Evolutionary conservation across 2,329 filamentous ascomycete genomes (phyloP).

Genomic region (Fusarium sp.): DNA sequence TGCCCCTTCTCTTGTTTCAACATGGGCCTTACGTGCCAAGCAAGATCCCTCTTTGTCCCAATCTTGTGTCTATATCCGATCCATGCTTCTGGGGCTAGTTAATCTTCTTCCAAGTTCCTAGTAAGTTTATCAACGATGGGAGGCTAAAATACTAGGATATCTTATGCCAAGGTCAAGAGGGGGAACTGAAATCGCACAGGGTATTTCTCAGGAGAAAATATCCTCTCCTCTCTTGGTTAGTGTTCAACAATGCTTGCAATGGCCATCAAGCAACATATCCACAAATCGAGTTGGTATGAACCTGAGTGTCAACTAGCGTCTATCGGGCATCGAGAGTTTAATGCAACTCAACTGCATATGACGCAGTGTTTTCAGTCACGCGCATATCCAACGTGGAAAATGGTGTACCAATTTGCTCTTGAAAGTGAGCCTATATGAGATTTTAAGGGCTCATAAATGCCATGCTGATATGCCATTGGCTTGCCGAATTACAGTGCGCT

Average conservation of each 20-base stretch:
- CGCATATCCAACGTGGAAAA: slow-evolving; percentile 1
- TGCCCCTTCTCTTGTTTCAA: slow-evolving; percentile 15
- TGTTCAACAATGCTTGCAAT: neutral
- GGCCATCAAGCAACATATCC: slow-evolving; percentile 1
- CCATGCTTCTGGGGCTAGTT: neutral
- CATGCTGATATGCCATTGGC: slow-evolving; percentile 10
- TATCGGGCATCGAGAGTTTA: slow-evolving; percentile 22
- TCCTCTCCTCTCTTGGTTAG: neutral
- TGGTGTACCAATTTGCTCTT: neutral
- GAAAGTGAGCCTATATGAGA: slow-evolving; percentile 14
- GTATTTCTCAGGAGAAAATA: slow-evolving; percentile 1
- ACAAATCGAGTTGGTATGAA: slow-evolving; percentile 18
- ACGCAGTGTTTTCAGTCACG: slow-evolving; percentile 29
- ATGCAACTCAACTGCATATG: slow-evolving; percentile 30
- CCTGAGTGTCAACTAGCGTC: slow-evolving; percentile 24
- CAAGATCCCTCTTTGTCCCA: slow-evolving; percentile 9
- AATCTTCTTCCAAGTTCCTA: neutral
- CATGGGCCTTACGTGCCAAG: slow-evolving; percentile 21
- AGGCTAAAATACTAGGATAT: neutral
- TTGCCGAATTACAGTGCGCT: slow-evolving; percentile 15
- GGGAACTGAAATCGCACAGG: neutral
- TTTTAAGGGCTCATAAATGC: neutral
- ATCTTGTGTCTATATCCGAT: slow-evolving; percentile 6
- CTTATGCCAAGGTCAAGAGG: neutral
- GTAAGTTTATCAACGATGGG: neutral